Base-by-base conservation (phyloP, 2,329 filamentous ascomycete genomes). In the Diplodia seriata region DNA sequence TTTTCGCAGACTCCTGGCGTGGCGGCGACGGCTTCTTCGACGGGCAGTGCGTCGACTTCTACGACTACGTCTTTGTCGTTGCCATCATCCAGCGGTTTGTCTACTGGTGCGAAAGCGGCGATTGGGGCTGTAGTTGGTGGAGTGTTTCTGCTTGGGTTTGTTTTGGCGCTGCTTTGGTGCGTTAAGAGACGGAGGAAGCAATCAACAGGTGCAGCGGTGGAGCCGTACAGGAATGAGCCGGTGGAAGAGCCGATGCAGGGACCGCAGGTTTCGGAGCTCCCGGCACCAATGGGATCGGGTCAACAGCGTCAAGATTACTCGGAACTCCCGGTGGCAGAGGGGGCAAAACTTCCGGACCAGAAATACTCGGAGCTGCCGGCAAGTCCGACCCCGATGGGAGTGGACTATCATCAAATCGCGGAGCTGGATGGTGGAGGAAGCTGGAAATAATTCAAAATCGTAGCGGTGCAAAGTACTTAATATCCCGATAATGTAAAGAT, bases 121-220 rank as follows among this genome's bases (percentile, higher is more conserved):
- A 65, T 68, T 15, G 68, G 68, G 18, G 65, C 57, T 15, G 15
- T 61, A 4, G 15, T 64, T 14, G 64, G 68, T 4, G 53, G 38
- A 12, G 29, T 66, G 8, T 18, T 38, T 12, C n/a, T 66, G 18
- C 14, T 31, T 36, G 26, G 49, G 6, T 1, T 57, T 18, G 18
- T 40, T 62, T n/a, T 62, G 57, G 29, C 43, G 26, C 4, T 36
- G 3, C 43, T 47, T 3, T 47, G 18, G 43, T 20, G 18, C n/a
- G 7, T 47, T 20, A 47, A 11, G 43, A 47, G 11, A 47, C 43
- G 43, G 7, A 47, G 11, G 8, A 47, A 11, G n/a, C 40, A n/a
- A 47, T 7, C 18, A 2, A 7, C 7, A 6, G 31, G 31, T 33
- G 31, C 9, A n/a, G 43, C 43, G 2, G 18, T 47, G 5, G 43